Evolutionary conservation across 345 rosid genomes (phyloP), one percentile per base, ranked within the genome.

Genomic region (Excoecaria cochinchinensis): DNA sequence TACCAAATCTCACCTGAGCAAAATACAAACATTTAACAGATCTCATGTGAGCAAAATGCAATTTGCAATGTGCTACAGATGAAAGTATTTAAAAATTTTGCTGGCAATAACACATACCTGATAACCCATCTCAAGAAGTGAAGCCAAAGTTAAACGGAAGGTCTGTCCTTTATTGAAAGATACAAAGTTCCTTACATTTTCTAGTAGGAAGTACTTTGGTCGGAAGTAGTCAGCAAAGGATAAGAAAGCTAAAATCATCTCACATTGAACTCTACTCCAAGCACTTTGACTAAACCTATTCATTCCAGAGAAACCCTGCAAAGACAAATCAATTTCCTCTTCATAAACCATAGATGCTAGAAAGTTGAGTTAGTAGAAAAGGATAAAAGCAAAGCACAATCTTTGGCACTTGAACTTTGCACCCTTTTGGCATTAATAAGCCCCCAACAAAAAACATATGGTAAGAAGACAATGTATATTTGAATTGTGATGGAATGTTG

Each of bases 221-320:
- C 97, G 85, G 74, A 90, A 92, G 86, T 90, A 95, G 67, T 95
- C 98, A 77, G 90, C 98, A 83, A 84, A 94, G 19, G 89, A 86
- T 70, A 86, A 58, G 67, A 86, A 86, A 14, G 87, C 86, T 67
- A 86, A 75, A 70, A 86, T 86, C 89, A 86, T 86, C 78, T 86
- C 89, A 47, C 95, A 89, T 62, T 92, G 97, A 73, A 91, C 92
- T 77, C 84, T 88, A 81, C 99, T 92, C 97, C 95, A 92, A 12
- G 86, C 53, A 76, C 95, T 78, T 69, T 89, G 85, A 59, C 69
- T 88, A 81, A 89, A 95, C 83, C 97, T 83, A 78, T 95, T 95
- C 97, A 95, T 82, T 31, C 93, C 91, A 36, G 97, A 95, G 72
- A 95, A 95, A 31, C 94, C 99, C 99, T 95, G 94, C 74, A 79